Conservation (phyloP, 2,329 filamentous ascomycete species). For the Sporothrix schenckii region DNA sequence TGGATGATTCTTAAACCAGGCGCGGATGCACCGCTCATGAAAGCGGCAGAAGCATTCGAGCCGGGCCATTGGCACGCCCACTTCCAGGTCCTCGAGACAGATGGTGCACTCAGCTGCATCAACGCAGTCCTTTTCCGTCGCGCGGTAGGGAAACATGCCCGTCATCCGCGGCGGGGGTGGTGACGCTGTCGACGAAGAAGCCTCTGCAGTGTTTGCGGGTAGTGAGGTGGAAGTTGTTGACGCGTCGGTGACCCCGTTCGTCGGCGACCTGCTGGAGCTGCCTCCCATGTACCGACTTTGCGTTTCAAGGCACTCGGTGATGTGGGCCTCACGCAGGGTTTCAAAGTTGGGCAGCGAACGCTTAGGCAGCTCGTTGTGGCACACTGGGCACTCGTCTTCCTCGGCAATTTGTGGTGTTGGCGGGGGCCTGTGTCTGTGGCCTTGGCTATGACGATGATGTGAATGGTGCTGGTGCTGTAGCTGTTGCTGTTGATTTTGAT, state of each 20-base stretch:
- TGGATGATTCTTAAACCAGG: slow-evolving; percentile 65
- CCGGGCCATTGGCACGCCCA: slow-evolving; percentile 64
- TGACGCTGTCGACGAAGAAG: slow-evolving; percentile 15
- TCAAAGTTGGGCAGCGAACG: slow-evolving; percentile 58
- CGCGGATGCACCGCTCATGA: slow-evolving; percentile 61
- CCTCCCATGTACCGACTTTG: slow-evolving; percentile 55
- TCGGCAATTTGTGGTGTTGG: slow-evolving; percentile 55
- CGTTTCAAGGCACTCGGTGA: slow-evolving; percentile 59
- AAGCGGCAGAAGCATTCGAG: slow-evolving; percentile 69
- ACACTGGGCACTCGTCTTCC: slow-evolving; percentile 79
- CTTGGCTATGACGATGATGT: slow-evolving; percentile 32
- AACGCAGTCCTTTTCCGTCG: slow-evolving; percentile 70
- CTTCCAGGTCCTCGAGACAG: slow-evolving; percentile 67
- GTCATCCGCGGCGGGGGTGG: slow-evolving; percentile 51
- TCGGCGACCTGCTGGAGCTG: not conserved
- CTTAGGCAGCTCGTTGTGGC: slow-evolving; percentile 70
- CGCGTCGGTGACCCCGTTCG: slow-evolving; percentile 30
- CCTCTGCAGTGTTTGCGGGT: not conserved
- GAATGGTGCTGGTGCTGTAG: slow-evolving; percentile 34
- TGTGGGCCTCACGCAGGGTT: slow-evolving; percentile 59
- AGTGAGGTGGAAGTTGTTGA: slow-evolving; percentile 30
- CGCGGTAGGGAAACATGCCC: slow-evolving; percentile 65
- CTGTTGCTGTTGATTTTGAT: slow-evolving; percentile 9
- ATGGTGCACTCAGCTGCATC: slow-evolving; percentile 69
- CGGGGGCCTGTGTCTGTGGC: not conserved